Evolutionary conservation across 176 grass and related monocot species (phyloP), one percentile per base, ranked within the genome.

Genomic region (Musa acuminata): DNA sequence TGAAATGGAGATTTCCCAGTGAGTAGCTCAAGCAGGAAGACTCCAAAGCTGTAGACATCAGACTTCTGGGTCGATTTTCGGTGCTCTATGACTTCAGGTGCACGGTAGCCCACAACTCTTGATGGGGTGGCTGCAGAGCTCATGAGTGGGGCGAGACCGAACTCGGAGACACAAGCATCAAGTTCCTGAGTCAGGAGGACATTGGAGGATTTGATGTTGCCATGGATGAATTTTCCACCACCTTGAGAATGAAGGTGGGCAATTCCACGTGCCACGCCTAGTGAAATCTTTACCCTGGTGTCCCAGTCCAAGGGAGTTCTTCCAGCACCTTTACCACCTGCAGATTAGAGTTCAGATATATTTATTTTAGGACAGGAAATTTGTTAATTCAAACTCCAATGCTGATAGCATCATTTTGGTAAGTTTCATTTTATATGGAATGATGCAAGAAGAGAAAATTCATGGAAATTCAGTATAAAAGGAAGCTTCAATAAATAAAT

Each of bases 1-100:
- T 24, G 70, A 53, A 72, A n/a, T 72, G 70, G 70, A 53, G 70
- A 48, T 72, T 72, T 72, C 52, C 70, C 70, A 13, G 70, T 72
- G 22, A 72, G 70, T 49, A 72, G 23, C 70, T 72, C 70, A 16
- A 72, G 49, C 11, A 72, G 50, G 1, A 72, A 22, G 8, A 72
- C 70, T 1, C 70, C 70, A 13, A 72, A 72, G 70, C 70, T 72
- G 49, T 72, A 72, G 70, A 53, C 51, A 72, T 72, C 70, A 52
- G 70, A 72, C 10, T 16, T 72, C 51, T 72, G 70, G 19, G 70
- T 23, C 20, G 14, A 72, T 22, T 72, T 72, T 52, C 50, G 29
- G 11, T 48, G 19, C 50, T 72, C 70, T 1, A 72, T 51, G 9
- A 72, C 70, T 72, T 72, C 70, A 52, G 70, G 70, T 53, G 70